Percentiles rank a stretch among this genome's conserved stretches.
Evolutionary conservation across 2,329 filamentous ascomycete species (phyloP).

Genomic region (Penicillium sp.): DNA sequence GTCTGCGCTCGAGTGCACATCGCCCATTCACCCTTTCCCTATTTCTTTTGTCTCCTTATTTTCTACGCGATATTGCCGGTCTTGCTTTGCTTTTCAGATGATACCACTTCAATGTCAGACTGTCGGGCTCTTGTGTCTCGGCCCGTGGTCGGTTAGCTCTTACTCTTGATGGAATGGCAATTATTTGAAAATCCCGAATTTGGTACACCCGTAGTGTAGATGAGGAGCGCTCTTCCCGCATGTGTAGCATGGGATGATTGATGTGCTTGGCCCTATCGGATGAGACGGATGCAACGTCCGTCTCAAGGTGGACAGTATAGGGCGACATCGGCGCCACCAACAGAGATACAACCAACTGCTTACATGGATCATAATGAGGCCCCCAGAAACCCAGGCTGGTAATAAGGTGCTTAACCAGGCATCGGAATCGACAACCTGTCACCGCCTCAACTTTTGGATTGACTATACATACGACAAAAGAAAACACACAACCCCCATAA

Average conservation of each 20-base stretch:
- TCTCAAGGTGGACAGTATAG: neutral
- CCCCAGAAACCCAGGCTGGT: neutral
- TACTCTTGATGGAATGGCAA: slow-evolving; percentile 31
- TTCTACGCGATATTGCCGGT: slow-evolving; percentile 11
- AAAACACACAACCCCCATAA: neutral
- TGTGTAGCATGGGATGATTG: neutral
- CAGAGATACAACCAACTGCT: neutral
- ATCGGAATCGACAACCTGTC: too few relatives aligned
- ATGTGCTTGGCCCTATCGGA: neutral
- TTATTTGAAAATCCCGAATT: slow-evolving; percentile 15
- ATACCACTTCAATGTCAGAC: slow-evolving; percentile 37
- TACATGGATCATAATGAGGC: neutral
- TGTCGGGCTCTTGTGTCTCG: slow-evolving; percentile 25
- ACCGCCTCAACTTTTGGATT: too few relatives aligned
- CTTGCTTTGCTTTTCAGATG: slow-evolving; percentile 29
- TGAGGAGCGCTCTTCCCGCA: neutral
- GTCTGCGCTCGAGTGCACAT: slow-evolving; percentile 1
- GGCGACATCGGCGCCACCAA: neutral
- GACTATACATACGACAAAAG: too few relatives aligned
- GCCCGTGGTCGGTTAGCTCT: slow-evolving; percentile 26
- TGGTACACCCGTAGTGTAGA: neutral
- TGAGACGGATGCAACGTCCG: neutral
- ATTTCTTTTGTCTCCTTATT: neutral
- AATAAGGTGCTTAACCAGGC: neutral
- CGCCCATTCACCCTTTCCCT: slow-evolving; percentile 10